Conservation (phyloP, 2,329 filamentous ascomycete species). For the Anthostomella pinea region DNA sequence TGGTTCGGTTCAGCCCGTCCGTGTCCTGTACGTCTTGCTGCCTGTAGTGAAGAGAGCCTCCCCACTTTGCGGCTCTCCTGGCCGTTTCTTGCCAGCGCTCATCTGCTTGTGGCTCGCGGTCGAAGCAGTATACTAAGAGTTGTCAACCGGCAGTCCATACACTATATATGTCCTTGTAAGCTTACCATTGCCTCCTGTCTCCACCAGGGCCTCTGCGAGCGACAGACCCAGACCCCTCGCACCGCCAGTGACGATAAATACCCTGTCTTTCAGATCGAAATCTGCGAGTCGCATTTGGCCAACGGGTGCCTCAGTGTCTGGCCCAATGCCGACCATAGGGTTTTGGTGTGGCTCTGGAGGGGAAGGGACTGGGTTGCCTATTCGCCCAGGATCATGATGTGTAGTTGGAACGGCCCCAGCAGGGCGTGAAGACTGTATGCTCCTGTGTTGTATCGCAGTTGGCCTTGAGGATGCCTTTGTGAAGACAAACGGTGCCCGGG, state of each 20-base stretch:
- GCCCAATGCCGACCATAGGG: conserved; percentile 20
- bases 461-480: too few species aligned
- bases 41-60: conserved; percentile 62
- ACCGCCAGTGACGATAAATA: conserved; percentile 69
- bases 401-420: too few species aligned
- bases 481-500: too few species aligned
- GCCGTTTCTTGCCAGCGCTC: conserved; percentile 61
- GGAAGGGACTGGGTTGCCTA: conserved; percentile 10
- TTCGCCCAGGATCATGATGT: too few species aligned
- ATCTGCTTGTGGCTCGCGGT: conserved; percentile 47
- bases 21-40: conserved; percentile 67
- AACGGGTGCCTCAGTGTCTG: conserved; percentile 22
- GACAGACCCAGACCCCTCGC: conserved; percentile 71
- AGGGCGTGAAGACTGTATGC: too few species aligned
- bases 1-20: conserved; percentile 52
- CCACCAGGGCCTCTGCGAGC: conserved; percentile 69
- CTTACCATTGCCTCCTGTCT: conserved; percentile 67
- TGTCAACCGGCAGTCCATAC: too few species aligned
- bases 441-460: too few species aligned
- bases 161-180: too few species aligned
- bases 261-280: conserved; percentile 66
- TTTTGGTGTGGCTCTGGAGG: conserved; percentile 28
- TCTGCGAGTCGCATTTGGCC: conserved; percentile 53
- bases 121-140: conserved; percentile 53
- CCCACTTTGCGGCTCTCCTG: conserved; percentile 58